Evolutionary conservation across 768 basidiomycete genomes (phyloP), one percentile per base, ranked within the genome.

Genomic region (Leccinum aurantiacum): DNA sequence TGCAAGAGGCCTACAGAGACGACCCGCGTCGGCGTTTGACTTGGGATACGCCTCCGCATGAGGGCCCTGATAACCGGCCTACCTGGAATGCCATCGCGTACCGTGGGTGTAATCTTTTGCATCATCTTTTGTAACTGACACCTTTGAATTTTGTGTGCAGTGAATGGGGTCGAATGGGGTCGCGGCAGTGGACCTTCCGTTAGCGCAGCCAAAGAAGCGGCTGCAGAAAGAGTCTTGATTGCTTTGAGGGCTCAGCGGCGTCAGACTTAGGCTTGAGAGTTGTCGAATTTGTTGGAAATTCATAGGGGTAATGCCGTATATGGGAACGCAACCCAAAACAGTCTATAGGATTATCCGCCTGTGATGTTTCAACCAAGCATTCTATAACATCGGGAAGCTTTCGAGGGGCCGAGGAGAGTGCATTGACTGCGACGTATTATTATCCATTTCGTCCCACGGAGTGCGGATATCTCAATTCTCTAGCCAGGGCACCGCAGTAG

Each of bases 81-180:
- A 70, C 51, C 10, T 72, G 69, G 69, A 44, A 57, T 13, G 70
- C 63, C 15, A 59, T 70, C 25, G 69, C 70, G 0, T 58, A 55
- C 38, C 4, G 69, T 71, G 35, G 31, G 70, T 67, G 22, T 27
- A 53, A 35, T 22, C 6, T 38, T 47, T 49, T 44, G 5, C 15
- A 27, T 35, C 17, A 13, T 55, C n/a, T 14, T 44, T 19, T 25
- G 22, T 4, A 22, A 46, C 38, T 4, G 13, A 70, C 14, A 3
- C 10, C 50, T 59, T 13, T 33, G 11, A 13, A 33, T 13, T 13
- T 33, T 6, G 22, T 48, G n/a, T 46, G 27, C 54, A 70, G 70
- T 71, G 13, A 19, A 63, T 6, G 59, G 35, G 9, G 15, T 67
- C 17, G 68, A 71, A 22, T 67, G 62, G 62, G 68, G 70, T 27